These are phyloP conservation scores for Dothideomycetes sp. DNA, from an alignment of 2,329 filamentous ascomycete genomes.

Conservation along the genomic window DNA sequence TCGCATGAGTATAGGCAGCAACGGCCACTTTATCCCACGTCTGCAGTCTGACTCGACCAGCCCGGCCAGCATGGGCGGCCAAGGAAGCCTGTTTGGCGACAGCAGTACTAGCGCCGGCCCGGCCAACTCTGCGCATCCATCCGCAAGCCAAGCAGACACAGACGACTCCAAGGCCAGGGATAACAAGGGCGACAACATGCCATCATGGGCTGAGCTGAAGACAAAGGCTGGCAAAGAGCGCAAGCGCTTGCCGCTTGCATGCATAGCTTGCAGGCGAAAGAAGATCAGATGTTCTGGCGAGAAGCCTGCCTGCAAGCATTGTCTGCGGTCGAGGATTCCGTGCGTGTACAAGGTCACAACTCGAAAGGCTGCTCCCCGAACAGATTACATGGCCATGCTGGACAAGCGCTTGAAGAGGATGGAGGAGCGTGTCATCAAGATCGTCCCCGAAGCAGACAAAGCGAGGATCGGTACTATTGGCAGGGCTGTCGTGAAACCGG, in stretches of 20 bases:
- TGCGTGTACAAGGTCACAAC: conserved; percentile 98
- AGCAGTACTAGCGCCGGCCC: background rate
- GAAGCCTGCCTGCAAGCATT: conserved; percentile 96
- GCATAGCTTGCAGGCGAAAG: conserved; percentile 90
- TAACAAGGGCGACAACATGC: conserved; percentile 21
- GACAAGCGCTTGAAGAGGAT: conserved; percentile 92
- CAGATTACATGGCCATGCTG: conserved; percentile 98
- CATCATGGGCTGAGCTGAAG: conserved; percentile 42
- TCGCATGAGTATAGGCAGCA: conserved; percentile 20
- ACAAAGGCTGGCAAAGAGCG: conserved; percentile 80
- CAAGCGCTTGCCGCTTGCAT: conserved; percentile 83
- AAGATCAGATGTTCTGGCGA: conserved; percentile 97
- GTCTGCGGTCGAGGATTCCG: conserved; percentile 78
- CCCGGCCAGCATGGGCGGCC: conserved; percentile 11
- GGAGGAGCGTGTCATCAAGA: conserved; percentile 96
- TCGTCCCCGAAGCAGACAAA: conserved; percentile 78
- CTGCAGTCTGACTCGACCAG: conserved; percentile 20
- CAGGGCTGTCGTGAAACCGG: conserved; percentile 75
- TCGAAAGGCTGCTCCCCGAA: conserved; percentile 83
- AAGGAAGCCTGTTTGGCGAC: background rate
- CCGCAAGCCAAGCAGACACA: conserved; percentile 3
- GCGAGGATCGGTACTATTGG: conserved; percentile 57
- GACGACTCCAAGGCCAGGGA: conserved; percentile 13
- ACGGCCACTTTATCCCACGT: conserved; percentile 16
- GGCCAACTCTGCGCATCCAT: conserved; percentile 4